phyloP scores from a whole-genome alignment of 164 flowering plant genomes.

The Piper longum region DNA sequence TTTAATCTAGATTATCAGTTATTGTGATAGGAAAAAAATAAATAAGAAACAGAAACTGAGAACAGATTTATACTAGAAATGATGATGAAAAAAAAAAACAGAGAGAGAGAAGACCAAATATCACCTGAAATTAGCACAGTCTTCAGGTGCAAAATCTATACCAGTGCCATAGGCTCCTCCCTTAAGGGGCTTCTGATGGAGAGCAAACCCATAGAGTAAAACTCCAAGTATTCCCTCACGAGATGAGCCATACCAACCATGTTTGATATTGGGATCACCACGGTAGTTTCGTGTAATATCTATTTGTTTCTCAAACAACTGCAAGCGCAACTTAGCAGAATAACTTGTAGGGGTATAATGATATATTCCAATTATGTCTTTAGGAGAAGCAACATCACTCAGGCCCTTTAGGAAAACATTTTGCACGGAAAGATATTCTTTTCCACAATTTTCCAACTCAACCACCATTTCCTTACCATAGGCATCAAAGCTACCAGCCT shows the following conservation, averaged over 20 bases:
- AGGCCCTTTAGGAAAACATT: conserved; percentile 5
- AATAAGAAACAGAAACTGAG: too few relatives aligned
- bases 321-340: conserved; percentile 7
- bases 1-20: too few relatives aligned
- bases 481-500: background rate
- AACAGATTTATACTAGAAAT: too few relatives aligned
- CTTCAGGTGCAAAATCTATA: conserved; percentile 9
- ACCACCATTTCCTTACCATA: conserved; percentile 3
- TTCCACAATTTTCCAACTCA: conserved; percentile 3
- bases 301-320: conserved; percentile 13
- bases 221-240: conserved; percentile 7
- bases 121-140: conserved; percentile 10
- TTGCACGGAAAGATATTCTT: conserved; percentile 6
- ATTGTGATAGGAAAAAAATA: too few relatives aligned
- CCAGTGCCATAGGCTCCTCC: conserved; percentile 12
- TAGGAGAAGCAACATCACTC: conserved; percentile 1
- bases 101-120: too few relatives aligned
- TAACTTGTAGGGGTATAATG: conserved; percentile 7
- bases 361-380: conserved; percentile 8
- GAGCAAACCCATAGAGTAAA: conserved; percentile 13
- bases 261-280: conserved; percentile 17
- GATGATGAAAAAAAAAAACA: too few relatives aligned
- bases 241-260: conserved; percentile 16
- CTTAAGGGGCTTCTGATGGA: background rate
- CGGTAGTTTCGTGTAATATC: conserved; percentile 10